Evolutionary conservation across 805 yeast genomes (phyloP).

Genomic region (Ogataea paradorogensis): DNA sequence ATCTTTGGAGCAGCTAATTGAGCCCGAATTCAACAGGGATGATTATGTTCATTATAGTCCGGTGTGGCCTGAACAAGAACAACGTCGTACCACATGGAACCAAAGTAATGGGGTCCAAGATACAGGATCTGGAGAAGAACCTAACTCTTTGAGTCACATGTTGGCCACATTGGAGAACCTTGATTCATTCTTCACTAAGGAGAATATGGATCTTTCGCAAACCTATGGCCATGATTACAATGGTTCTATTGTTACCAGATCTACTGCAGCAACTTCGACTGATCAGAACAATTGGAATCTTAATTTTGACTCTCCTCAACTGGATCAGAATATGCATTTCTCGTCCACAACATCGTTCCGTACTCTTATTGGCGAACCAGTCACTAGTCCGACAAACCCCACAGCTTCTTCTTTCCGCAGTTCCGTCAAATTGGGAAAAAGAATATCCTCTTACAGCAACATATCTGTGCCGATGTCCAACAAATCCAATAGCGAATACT

Average conservation of each 20-base stretch:
- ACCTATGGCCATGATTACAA: slow-evolving; percentile 41
- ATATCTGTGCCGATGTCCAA: slow-evolving; percentile 18
- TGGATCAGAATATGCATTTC: slow-evolving; percentile 27
- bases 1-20: slow-evolving; percentile 27
- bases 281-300: slow-evolving; percentile 23
- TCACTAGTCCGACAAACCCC: slow-evolving; percentile 9
- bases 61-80: slow-evolving; percentile 23
- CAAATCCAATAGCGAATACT: slow-evolving; percentile 15
- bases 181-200: slow-evolving; percentile 83
- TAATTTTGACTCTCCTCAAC: slow-evolving; percentile 28
- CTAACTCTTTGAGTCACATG: slow-evolving; percentile 79
- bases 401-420: slow-evolving; percentile 19
- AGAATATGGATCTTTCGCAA: slow-evolving; percentile 30
- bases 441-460: slow-evolving; percentile 16
- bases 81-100: slow-evolving; percentile 3
- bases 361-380: slow-evolving; percentile 57
- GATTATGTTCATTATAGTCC: slow-evolving; percentile 43
- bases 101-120: slow-evolving; percentile 37
- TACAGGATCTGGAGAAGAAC: slow-evolving; percentile 50
- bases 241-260: slow-evolving; percentile 61
- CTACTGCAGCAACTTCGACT: slow-evolving; percentile 39
- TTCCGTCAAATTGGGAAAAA: slow-evolving; percentile 20
- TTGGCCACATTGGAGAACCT: slow-evolving; percentile 89
- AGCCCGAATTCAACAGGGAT: slow-evolving; percentile 52
- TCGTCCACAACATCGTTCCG: slow-evolving; percentile 72